A percentile compares a stretch with the other conserved stretches of the same genome.
These are phyloP conservation scores for Erysimum pusillum DNA, from an alignment of 441 rosid species.

Conservation along the genomic window DNA sequence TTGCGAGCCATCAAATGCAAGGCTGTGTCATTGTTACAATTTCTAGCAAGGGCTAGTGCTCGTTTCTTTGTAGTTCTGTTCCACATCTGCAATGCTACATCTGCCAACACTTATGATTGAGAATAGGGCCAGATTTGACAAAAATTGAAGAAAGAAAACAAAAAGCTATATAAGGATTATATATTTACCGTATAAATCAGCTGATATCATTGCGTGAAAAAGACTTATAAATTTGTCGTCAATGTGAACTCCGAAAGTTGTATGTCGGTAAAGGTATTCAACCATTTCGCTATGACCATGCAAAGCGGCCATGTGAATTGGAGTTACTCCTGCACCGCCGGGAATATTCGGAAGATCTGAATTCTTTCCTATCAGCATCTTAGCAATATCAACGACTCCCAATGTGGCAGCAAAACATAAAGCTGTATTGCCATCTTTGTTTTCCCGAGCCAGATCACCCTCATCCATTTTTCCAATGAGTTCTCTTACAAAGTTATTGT, in stretches of 20 bases:
- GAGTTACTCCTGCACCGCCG: neutral
- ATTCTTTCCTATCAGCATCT: neutral
- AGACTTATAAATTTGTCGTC: neutral
- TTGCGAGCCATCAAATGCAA: constrained; percentile 57
- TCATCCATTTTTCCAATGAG: neutral
- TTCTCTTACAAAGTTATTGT: neutral
- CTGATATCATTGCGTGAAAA: neutral
- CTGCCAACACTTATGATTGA: neutral
- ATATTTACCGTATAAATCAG: neutral
- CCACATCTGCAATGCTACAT: neutral
- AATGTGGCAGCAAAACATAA: neutral
- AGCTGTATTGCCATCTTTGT: neutral
- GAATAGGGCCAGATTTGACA: neutral
- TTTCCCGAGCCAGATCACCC: neutral
- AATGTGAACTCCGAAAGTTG: neutral
- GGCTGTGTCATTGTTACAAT: constrained; percentile 53
- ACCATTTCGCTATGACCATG: neutral
- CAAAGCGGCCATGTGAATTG: neutral
- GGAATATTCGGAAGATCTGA: neutral
- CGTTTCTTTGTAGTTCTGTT: no score
- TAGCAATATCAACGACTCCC: neutral
- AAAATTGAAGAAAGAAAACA: no score
- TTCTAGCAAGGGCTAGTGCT: constrained; percentile 31
- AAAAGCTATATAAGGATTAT: no score
- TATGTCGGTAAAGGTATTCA: neutral